Conservation (phyloP, 371 early-diverging fungal species). For the Conidiobolus incongruus region DNA sequence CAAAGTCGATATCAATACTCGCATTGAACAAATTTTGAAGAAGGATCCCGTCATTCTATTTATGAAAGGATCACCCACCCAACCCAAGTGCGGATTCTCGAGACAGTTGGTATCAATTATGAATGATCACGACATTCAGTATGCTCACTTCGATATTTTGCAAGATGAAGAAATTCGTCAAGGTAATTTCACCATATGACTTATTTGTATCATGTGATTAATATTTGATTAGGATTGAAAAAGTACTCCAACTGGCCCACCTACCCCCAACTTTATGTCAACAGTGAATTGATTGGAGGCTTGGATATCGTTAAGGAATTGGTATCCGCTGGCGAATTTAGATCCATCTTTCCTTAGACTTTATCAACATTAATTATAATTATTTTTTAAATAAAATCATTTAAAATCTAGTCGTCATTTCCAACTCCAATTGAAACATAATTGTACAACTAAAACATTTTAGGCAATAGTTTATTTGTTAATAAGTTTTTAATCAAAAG, state of each 20-base stretch:
- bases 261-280: conserved; percentile 70
- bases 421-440: too few species aligned
- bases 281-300: conserved; percentile 75
- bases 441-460: too few species aligned
- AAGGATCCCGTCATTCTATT: conserved; percentile 66
- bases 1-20: conserved; percentile 31
- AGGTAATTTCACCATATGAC: conserved; percentile 15
- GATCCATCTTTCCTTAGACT: conserved; percentile 32
- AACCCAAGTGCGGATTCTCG: conserved; percentile 56
- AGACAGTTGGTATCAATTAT: conserved; percentile 43
- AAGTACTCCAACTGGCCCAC: conserved; percentile 77
- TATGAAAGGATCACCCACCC: conserved; percentile 77
- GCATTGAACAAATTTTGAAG: conserved; percentile 39
- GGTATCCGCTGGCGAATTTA: conserved; percentile 52
- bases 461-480: too few species aligned
- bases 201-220: not conserved
- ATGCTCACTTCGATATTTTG: conserved; percentile 73
- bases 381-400: too few species aligned
- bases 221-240: conserved; percentile 43
- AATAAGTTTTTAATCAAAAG: too few species aligned
- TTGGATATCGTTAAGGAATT: conserved; percentile 77
- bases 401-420: too few species aligned
- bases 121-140: conserved; percentile 36
- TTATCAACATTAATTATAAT: too few species aligned
- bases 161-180: conserved; percentile 70